Evolutionary conservation across 139 green algal genomes (phyloP).

Genomic region (Astrephomene gubernaculifera): DNA sequence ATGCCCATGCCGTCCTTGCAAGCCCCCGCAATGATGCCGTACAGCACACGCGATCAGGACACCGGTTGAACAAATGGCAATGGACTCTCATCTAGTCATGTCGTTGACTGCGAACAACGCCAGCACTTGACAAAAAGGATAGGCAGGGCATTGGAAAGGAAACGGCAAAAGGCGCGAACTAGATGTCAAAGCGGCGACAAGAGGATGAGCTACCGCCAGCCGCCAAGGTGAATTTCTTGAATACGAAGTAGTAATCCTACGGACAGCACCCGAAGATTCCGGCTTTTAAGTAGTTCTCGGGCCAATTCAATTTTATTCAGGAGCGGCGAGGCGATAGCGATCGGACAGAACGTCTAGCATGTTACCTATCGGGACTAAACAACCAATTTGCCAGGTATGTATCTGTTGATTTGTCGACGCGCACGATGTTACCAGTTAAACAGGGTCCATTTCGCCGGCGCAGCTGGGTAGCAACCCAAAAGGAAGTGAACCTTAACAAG

Average conservation of each 20-base stretch:
- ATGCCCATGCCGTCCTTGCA: too few relatives aligned
- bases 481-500: background rate
- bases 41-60: too few relatives aligned
- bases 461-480: slow-evolving; percentile 21
- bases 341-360: background rate
- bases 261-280: too few relatives aligned
- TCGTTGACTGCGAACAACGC: too few relatives aligned
- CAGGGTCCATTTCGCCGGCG: background rate
- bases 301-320: background rate
- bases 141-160: too few relatives aligned
- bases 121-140: too few relatives aligned
- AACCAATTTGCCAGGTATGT: slow-evolving; percentile 12
- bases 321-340: slow-evolving; percentile 12
- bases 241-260: too few relatives aligned
- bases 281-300: too few relatives aligned
- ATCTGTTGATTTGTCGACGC: background rate
- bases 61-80: slow-evolving; percentile 6
- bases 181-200: slow-evolving; percentile 3
- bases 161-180: background rate
- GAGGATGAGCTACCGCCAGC: background rate
- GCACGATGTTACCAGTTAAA: too few relatives aligned
- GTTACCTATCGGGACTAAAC: background rate
- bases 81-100: too few relatives aligned
- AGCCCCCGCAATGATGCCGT: too few relatives aligned
- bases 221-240: background rate